A percentile compares a stretch with the other conserved stretches of the same genome.
phyloP scores from a whole-genome alignment of 2,329 filamentous ascomycete genomes.

The Colletotrichum theobromicola region DNA sequence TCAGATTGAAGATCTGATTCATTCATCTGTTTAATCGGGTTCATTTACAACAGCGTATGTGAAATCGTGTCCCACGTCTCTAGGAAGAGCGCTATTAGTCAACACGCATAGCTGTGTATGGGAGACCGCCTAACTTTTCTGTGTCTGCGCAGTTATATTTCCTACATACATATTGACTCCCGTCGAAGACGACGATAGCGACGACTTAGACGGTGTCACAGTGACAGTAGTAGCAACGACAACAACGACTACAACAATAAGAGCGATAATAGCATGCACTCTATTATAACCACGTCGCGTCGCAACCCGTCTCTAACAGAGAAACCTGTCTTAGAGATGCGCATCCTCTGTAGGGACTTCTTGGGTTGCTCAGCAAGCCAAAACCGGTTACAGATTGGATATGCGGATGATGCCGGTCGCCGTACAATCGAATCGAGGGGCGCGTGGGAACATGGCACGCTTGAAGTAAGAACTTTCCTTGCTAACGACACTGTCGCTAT shows the following conservation, averaged over 20 bases:
- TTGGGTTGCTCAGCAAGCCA: not conserved
- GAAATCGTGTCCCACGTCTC: not conserved
- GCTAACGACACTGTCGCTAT: not conserved
- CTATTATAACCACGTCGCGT: not conserved
- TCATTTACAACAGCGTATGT: not conserved
- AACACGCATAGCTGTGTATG: not conserved
- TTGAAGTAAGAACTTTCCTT: not conserved
- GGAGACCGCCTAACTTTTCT: too few species aligned
- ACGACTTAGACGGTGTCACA: too few species aligned
- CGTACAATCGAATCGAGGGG: not conserved
- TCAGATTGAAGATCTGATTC: not conserved
- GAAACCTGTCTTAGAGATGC: not conserved
- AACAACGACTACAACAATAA: too few species aligned
- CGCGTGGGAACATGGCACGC: not conserved
- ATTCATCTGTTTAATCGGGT: not conserved
- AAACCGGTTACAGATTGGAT: not conserved
- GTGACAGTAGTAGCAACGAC: too few species aligned
- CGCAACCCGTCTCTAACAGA: not conserved
- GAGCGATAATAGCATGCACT: too few species aligned
- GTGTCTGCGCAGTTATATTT: too few species aligned
- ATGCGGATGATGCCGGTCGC: not conserved
- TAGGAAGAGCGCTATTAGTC: not conserved
- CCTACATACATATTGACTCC: too few species aligned
- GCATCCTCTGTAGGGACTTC: rapidly evolving
- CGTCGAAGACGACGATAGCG: too few species aligned